A percentile compares a stretch with the other conserved stretches of the same genome.
phyloP scores from a whole-genome alignment of 306 rosid species.

The Trichosanthes cucumerina region DNA sequence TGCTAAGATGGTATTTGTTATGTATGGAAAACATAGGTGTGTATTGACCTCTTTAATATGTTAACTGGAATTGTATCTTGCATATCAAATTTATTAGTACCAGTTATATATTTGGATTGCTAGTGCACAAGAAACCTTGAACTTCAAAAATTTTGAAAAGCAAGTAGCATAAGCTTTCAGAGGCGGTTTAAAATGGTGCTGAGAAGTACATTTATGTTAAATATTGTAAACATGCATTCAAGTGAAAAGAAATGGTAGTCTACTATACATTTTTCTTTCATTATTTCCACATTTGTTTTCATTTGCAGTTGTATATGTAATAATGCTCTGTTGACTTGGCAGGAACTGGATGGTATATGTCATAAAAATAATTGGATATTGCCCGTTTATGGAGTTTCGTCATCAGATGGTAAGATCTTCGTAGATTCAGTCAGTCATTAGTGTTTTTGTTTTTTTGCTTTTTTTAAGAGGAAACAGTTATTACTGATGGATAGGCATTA shows the following conservation, averaged over 20 bases:
- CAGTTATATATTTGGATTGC: not conserved
- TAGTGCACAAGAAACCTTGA: not conserved
- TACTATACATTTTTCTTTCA: not conserved
- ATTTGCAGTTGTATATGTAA: not conserved
- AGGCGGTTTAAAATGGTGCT: not conserved
- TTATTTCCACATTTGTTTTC: not conserved
- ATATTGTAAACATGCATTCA: not conserved
- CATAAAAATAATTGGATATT: conserved; percentile 33
- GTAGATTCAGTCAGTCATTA: conserved; percentile 2
- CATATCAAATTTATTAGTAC: not conserved
- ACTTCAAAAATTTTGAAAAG: not conserved
- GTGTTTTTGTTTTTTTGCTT: too few species aligned
- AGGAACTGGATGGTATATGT: conserved; percentile 38
- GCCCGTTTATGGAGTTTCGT: conserved; percentile 34
- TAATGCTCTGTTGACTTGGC: conserved; percentile 11
- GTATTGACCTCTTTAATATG: not conserved
- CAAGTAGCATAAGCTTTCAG: not conserved
- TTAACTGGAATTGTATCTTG: not conserved
- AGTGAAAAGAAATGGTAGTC: not conserved
- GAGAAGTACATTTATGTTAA: not conserved
- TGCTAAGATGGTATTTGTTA: not conserved
- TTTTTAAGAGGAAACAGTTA: not conserved
- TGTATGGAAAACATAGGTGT: not conserved
- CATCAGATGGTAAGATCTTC: conserved; percentile 32
- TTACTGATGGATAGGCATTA: not conserved